These are phyloP conservation scores for Ceratocystis papillata DNA, from an alignment of 2,329 filamentous ascomycete genomes.

Conservation along the genomic window DNA sequence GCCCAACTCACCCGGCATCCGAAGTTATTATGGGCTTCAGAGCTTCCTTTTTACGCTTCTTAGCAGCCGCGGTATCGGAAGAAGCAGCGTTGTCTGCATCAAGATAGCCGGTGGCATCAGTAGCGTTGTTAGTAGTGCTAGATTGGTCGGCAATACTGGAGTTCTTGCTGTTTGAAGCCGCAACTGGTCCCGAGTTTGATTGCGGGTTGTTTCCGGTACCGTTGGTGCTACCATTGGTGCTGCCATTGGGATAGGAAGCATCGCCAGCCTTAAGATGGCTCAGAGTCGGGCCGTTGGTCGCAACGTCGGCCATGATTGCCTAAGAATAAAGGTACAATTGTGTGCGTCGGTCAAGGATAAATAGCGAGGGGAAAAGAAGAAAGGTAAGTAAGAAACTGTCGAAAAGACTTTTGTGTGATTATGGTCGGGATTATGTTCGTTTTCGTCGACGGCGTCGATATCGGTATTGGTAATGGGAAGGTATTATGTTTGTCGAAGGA, in stretches of 20 bases:
- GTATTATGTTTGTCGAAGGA: not conserved
- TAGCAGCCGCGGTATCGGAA: conserved; percentile 11
- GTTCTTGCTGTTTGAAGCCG: not conserved
- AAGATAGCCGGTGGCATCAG: not conserved
- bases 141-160: not conserved
- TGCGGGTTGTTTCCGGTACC: conserved; percentile 1
- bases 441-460: not conserved
- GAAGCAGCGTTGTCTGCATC: conserved; percentile 1
- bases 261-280: not conserved
- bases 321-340: not conserved
- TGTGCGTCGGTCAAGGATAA: not conserved
- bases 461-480: not conserved
- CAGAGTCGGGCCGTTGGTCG: conserved; percentile 18
- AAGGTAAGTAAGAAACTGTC: not conserved
- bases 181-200: not conserved
- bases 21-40: conserved; percentile 19
- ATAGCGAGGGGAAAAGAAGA: not conserved
- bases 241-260: not conserved
- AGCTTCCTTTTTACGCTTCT: conserved; percentile 21
- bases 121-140: not conserved
- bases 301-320: conserved; percentile 16
- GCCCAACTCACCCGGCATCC: conserved; percentile 11
- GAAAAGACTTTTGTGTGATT: not conserved
- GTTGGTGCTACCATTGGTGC: not conserved
- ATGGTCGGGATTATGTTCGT: not conserved